A percentile compares a stretch with the other conserved stretches of the same genome.
Evolutionary conservation across 192 early-diverging fungal species (phyloP).

Genomic region (Coemansia biformis): DNA sequence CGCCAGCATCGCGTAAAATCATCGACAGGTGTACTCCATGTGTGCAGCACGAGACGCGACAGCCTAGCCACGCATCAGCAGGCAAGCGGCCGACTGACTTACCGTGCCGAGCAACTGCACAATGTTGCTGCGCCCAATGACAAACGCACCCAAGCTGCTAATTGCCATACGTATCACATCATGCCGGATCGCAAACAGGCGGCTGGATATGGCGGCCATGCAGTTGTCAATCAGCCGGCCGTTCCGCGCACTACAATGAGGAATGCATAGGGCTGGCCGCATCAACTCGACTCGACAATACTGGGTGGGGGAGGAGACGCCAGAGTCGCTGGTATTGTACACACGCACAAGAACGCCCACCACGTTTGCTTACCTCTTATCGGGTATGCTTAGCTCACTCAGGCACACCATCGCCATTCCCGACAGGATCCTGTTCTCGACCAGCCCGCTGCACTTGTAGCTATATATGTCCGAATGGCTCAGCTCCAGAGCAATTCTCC

Average conservation of each 20-base stretch:
- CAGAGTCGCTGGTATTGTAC: no score
- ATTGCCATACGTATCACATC: constrained; percentile 20
- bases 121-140: constrained; percentile 12
- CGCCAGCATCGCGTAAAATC: no score
- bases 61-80: no score
- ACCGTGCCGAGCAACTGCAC: constrained; percentile 16
- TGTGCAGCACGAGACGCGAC: no score
- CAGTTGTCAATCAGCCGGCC: constrained; percentile 25
- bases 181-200: constrained; percentile 21
- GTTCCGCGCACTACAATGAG: constrained; percentile 23
- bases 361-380: constrained; percentile 28
- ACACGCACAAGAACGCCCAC: no score
- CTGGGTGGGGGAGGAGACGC: background rate
- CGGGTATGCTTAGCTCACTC: constrained; percentile 25
- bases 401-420: constrained; percentile 27
- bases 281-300: no score
- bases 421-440: constrained; percentile 19
- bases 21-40: no score
- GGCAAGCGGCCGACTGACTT: no score
- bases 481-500: constrained; percentile 8
- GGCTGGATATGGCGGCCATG: constrained; percentile 11
- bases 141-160: constrained; percentile 10
- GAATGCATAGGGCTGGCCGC: background rate
- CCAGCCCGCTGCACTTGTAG: constrained; percentile 6
- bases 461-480: background rate